Base-by-base conservation (phyloP, 2,329 filamentous ascomycete species). In the Eutypa lata region DNA sequence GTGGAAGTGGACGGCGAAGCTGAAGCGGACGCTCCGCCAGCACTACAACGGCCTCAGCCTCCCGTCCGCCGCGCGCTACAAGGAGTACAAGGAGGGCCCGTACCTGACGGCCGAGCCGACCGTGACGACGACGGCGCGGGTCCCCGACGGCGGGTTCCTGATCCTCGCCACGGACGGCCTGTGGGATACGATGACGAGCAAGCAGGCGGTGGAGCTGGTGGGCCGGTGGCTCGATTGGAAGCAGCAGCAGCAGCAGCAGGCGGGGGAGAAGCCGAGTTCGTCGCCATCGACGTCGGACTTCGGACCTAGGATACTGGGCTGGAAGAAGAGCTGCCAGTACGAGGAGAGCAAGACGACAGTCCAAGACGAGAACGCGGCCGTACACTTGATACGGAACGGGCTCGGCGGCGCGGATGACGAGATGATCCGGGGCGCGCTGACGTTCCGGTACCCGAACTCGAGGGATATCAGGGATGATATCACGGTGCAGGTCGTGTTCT, bases 401-500 rank as follows among this genome's bases (percentile, higher is more conserved):
- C 80, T 94, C 14, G 90, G 90, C 38, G 90, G 90, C 4, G 86
- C 83, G 53, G 82, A 92, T 59, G 78, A 81, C 58, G 86, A 90
- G 62, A 83, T 91, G 77, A 76, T 94, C 22, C 85, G 84, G 58
- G 89, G 88, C 4, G 72, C 90, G 47, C 73, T 93, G 63, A 90
- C 88, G 1, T 77, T 90, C 26, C 82, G 84, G 8, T 83, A 83
- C 56, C 90, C 90, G 0, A 84, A 86, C 60, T 87, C 86, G 38
- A 77, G 90, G 56, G 64, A 67, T 47, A 66, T 71, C 45, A 83
- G 88, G 59, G 90, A 94, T 62, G 90, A 94, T 66, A 77, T 93
- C 51, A 94, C 90, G 0, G 87, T 94, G 16, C 88, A 94, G 71
- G 89, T 95, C 31, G 88, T 93, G 54, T 93, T 94, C 74, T 91